Evolutionary conservation across 345 rosid genomes (phyloP), one percentile per base, ranked within the genome.

Genomic region (Lepidium didymum): DNA sequence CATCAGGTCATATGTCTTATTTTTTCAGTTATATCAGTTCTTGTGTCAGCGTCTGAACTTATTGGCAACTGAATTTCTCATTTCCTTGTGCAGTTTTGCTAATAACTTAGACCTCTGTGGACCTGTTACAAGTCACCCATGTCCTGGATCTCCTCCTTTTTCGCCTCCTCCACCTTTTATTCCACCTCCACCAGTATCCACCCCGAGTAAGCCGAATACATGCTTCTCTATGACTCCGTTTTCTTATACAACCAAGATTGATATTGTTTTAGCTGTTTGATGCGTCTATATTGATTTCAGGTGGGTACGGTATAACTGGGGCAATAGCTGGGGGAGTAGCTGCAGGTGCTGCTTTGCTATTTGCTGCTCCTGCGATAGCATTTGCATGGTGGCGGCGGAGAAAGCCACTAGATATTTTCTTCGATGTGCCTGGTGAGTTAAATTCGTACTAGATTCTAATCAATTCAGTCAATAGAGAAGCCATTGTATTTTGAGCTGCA

Each of bases 321-420:
- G 99, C 97, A 25, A 94, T 94, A 63, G 99, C 97, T 18, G 99
- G 99, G 56, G 99, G 99, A 82, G 99, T 94, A 56, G 97, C 99
- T 37, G 99, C 97, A 42, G 97, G 97, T 81, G 97, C 97, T 69
- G 97, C 99, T 27, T 79, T 94, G 65, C 74, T 94, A 41, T 94
- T 89, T 84, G 99, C 97, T 54, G 97, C 97, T 34, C 99, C 99
- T 68, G 99, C 97, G 50, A 80, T 94, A 60, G 92, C 96, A 43
- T 94, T 94, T 84, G 97, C 99, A 55, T 89, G 89, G 92, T 94
- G 96, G 96, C 92, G 85, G 15, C 82, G 99, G 67, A 85, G 97
- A 77, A 94, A 84, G 73, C 96, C 97, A 29, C 90, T 66, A 65
- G 97, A 94, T 70, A 80, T 80, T 69, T 94, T 94, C 86, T 91